A percentile compares a stretch with the other conserved stretches of the same genome.
These are phyloP conservation scores for Colletotrichum sp. DNA, from an alignment of 2,329 filamentous ascomycete genomes.

Conservation along the genomic window DNA sequence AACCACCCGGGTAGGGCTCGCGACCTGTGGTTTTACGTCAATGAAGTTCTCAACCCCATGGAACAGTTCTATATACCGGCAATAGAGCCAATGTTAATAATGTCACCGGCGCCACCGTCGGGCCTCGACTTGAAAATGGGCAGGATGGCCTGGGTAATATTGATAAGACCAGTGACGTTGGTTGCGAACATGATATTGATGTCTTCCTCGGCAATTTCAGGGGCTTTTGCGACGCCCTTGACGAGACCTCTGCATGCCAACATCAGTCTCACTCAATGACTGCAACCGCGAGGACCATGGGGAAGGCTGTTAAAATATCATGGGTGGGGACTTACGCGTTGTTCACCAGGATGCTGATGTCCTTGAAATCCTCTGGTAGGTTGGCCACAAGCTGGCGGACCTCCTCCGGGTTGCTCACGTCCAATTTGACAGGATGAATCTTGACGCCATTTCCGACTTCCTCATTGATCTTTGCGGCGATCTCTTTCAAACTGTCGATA, in stretches of 20 bases:
- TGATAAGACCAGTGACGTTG: slow-evolving; percentile 93
- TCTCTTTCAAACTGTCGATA: slow-evolving; percentile 75
- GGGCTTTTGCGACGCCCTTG: slow-evolving; percentile 84
- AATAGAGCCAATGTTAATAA: slow-evolving; percentile 93
- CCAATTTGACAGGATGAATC: slow-evolving; percentile 82
- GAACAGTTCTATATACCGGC: slow-evolving; percentile 56
- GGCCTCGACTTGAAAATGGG: slow-evolving; percentile 79
- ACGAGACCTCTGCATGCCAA: slow-evolving; percentile 73
- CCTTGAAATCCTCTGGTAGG: slow-evolving; percentile 81
- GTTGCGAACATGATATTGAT: slow-evolving; percentile 88
- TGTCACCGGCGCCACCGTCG: slow-evolving; percentile 83
- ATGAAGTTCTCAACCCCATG: neutral
- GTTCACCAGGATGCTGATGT: slow-evolving; percentile 91
- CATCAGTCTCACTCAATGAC: slow-evolving; percentile 12
- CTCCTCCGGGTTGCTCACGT: slow-evolving; percentile 82
- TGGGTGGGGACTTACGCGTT: slow-evolving; percentile 73
- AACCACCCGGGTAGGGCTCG: slow-evolving; percentile 83
- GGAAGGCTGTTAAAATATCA: neutral
- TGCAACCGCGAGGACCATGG: neutral
- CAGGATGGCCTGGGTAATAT: slow-evolving; percentile 92
- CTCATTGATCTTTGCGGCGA: slow-evolving; percentile 77
- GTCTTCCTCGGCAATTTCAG: slow-evolving; percentile 82
- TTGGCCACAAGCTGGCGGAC: slow-evolving; percentile 74
- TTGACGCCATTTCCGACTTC: slow-evolving; percentile 83
- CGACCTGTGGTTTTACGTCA: slow-evolving; percentile 52